Percentiles rank a stretch among this genome's conserved stretches.
Evolutionary conservation across 495 filamentous ascomycete species (phyloP).

Genomic region (Penicillium turbatum): DNA sequence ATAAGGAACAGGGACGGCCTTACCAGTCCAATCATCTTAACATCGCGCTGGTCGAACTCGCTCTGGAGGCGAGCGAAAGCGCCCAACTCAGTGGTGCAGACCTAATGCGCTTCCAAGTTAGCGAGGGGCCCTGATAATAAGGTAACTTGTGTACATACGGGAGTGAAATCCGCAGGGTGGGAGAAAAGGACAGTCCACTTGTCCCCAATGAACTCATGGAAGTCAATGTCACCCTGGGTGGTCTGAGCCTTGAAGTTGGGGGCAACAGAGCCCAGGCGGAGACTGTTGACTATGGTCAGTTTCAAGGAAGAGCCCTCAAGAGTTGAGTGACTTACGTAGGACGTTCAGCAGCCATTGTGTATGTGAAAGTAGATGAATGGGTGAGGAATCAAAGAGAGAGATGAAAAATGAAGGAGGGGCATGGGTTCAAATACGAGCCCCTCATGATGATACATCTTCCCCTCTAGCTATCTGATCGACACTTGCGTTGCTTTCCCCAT

Average conservation of each 20-base stretch:
- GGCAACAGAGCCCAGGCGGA: conserved; percentile 85
- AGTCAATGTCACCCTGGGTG: conserved; percentile 86
- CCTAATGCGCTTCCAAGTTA: conserved; percentile 20
- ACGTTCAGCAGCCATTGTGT: conserved; percentile 49
- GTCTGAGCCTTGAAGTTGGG: conserved; percentile 94
- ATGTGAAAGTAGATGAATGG: background rate
- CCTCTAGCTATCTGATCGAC: background rate
- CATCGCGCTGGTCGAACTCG: conserved; percentile 88
- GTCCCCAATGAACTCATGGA: conserved; percentile 94
- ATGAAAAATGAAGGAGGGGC: conserved; percentile 5
- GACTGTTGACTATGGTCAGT: conserved; percentile 35
- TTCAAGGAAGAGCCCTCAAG: background rate
- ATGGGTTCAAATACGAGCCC: conserved; percentile 26
- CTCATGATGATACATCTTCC: conserved; percentile 11
- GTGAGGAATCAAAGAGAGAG: conserved; percentile 4
- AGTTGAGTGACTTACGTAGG: conserved; percentile 40
- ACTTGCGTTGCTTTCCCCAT: background rate
- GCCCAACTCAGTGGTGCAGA: conserved; percentile 98
- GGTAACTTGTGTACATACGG: conserved; percentile 24
- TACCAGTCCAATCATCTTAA: conserved; percentile 93
- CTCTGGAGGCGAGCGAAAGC: conserved; percentile 95
- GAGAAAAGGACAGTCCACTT: conserved; percentile 96
- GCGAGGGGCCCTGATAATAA: background rate
- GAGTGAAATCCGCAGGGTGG: conserved; percentile 84
- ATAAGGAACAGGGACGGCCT: conserved; percentile 31